Conservation (phyloP, 257 asterid genomes). For the Jasminum sambac region DNA sequence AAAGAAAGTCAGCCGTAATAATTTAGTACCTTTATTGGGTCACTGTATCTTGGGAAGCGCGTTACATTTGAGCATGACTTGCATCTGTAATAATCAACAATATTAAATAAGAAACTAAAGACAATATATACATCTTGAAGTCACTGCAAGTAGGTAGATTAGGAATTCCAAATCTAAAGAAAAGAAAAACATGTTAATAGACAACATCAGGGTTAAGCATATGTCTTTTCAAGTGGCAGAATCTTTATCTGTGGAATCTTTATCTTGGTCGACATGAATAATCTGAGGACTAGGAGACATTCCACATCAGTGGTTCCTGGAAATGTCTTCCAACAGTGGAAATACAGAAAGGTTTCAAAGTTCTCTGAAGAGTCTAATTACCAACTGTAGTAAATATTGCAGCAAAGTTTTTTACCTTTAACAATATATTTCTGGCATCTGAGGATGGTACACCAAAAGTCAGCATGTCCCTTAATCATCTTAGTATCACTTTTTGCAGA, state of each 20-base stretch:
- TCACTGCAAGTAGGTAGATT: constrained; percentile 1
- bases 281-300: background rate
- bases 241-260: constrained; percentile 8
- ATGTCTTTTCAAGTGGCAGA: background rate
- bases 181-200: background rate
- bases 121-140: constrained; percentile 10
- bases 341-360: background rate
- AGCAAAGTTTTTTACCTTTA: background rate
- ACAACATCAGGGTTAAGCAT: background rate
- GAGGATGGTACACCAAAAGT: background rate
- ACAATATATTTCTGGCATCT: background rate
- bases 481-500: background rate
- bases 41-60: constrained; percentile 96
- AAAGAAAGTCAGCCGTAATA: constrained; percentile 21
- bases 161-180: background rate
- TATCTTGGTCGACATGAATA: constrained; percentile 3
- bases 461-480: background rate
- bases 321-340: background rate
- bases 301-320: background rate
- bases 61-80: constrained; percentile 62
- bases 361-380: background rate
- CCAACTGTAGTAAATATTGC: background rate
- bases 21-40: constrained; percentile 74
- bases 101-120: constrained; percentile 19
- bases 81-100: constrained; percentile 66